Evolutionary conservation across 1,284 basidiomycete species (phyloP), one percentile per base, ranked within the genome.

Genomic region (Ganoderma lucidum): DNA sequence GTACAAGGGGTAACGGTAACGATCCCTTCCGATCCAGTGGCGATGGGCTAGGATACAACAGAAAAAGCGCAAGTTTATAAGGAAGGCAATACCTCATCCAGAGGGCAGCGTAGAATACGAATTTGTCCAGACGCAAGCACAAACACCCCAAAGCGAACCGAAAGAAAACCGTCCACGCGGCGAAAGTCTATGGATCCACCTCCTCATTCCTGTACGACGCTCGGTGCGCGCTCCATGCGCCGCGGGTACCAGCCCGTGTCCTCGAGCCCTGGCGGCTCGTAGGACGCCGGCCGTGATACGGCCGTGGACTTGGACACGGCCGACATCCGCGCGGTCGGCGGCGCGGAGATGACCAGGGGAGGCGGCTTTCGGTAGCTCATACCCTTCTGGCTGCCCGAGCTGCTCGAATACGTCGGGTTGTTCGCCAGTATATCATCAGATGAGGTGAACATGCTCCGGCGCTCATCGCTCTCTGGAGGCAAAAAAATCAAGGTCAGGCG

Each of bases 391-490:
- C 30, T 35, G 23, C 48, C 48, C 48, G 53, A 62, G 17, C 70
- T 66, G 66, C 73, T 75, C 30, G 69, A 64, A 63, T 74, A 73
- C 56, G 75, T 77, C 41, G 80, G 78, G 61, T 81, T 80, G 64
- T 79, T 78, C 28, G 80, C 80, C 71, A 84, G 67, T 63, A 84
- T 84, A 2, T 83, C 83, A 63, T 82, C 82, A 0, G 83, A 80
- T 0, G 81, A 79, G 3, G 83, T 84, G 71, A 82, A 82, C 35
- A 79, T 73, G 9, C 80, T 82, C 58, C 68, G 69, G 0, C 59
- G 62, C 12, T 51, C 64, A 17, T 53, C 48, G 32, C 67, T 63
- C 3, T 60, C 69, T 71, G 53, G 5, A 39, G 42, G 45, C 5
- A 19, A 2, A 9, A 9, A 42, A 10, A 28, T 2, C 0, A 63